These are phyloP conservation scores for Cynanchum wilfordii DNA, from an alignment of 257 asterid genomes.

Conservation along the genomic window DNA sequence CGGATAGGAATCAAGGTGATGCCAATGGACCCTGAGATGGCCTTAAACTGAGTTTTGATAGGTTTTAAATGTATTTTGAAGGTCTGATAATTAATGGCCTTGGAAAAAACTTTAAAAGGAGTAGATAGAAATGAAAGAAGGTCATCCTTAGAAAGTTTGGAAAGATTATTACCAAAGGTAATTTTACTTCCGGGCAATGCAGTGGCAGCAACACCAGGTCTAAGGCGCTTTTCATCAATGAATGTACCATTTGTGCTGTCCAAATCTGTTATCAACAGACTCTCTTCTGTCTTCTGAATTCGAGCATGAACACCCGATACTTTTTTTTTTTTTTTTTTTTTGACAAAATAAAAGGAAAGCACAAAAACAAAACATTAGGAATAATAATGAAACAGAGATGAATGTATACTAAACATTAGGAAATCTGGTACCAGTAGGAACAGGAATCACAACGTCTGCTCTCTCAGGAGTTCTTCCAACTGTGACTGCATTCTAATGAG, in stretches of 20 bases:
- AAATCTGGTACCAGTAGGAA: conserved; percentile 64
- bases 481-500: conserved; percentile 47
- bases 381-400: neutral
- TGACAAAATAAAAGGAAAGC: neutral
- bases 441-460: conserved; percentile 69
- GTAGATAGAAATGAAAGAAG: no score
- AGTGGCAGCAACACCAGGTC: conserved; percentile 60
- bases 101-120: no score
- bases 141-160: neutral
- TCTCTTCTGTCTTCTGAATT: conserved; percentile 58
- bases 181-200: conserved; percentile 73
- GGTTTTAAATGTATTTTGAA: no score
- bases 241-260: conserved; percentile 94
- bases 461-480: conserved; percentile 69
- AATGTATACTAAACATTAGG: neutral
- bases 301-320: conserved; percentile 80
- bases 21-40: no score
- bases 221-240: conserved; percentile 61
- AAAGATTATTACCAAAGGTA: conserved; percentile 54
- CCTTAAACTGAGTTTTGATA: no score
- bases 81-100: no score
- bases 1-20: no score
- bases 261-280: conserved; percentile 67
- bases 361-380: neutral
- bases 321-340: conserved; percentile 18